Evolutionary conservation across 106 monocot species (phyloP), one percentile per base, ranked within the genome.

Genomic region (Vanilla planifolia): DNA sequence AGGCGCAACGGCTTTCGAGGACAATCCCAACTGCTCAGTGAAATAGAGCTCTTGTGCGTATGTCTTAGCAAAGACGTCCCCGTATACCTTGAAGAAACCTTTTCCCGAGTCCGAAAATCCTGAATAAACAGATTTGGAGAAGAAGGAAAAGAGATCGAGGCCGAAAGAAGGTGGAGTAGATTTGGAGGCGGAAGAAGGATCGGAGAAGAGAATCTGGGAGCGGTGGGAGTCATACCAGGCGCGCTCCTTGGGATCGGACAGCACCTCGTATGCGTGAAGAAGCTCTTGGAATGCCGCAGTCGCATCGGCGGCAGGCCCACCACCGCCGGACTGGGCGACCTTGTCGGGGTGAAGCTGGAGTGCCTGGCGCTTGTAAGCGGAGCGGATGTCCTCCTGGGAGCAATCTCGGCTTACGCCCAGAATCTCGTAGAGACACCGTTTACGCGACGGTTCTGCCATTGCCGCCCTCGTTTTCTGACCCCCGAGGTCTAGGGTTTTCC

Each of bases 261-360:
- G 91, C 58, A 88, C 81, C 74, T 92, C 84, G 79, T 98, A 92
- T 19, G 98, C 98, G 56, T 88, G 76, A 34, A 76, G 79, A n/a
- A 98, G 82, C 59, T 87, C 87, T 66, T 98, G 98, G 80, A 98
- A 98, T 39, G 84, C 84, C 53, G 90, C 84, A 32, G 96, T 88
- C 71, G 83, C 77, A 29, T 60, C 67, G n/a, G 45, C 67, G 26
- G 62, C 10, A n/a, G n/a, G n/a, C 48, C 37, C 36, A 30, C 67
- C 32, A 52, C 63, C 73, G 10, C 71, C 33, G 14, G 75, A 52
- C 15, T 73, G 57, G 27, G 68, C 65, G 59, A 82, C 47, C 77
- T 98, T 98, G 85, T 98, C 98, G 22, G 98, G 98, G 82, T 98
- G 98, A 59, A 98, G 92, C 67, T 85, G 77, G 35, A 98, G 92